Conservation (phyloP, 495 filamentous ascomycete genomes). For the Pyrenula massariospora region DNA sequence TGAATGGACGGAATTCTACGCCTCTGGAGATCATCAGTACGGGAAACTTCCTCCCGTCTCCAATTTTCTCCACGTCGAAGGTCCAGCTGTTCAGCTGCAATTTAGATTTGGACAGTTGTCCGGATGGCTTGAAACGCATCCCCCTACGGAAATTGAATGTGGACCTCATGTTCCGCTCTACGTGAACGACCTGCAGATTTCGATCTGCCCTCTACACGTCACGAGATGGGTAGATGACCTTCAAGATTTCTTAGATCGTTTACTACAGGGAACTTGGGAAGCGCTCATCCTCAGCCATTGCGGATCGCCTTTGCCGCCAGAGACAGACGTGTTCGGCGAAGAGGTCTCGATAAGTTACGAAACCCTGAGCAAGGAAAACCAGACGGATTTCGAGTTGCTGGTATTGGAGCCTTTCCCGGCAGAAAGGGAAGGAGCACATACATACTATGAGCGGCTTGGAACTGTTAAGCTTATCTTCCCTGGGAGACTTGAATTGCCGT, state of each 20-base stretch:
- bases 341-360: not conserved
- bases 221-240: not conserved
- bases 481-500: no score
- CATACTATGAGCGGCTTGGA: no score
- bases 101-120: not conserved
- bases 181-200: not conserved
- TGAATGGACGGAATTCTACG: not conserved
- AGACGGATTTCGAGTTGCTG: not conserved
- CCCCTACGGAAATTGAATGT: not conserved
- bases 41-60: no score
- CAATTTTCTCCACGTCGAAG: no score
- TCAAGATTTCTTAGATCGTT: not conserved
- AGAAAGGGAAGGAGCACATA: no score
- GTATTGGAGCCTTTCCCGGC: no score
- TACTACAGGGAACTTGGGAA: not conserved
- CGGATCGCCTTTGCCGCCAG: not conserved
- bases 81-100: no score
- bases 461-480: no score
- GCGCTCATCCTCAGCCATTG: not conserved
- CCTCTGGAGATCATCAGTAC: no score
- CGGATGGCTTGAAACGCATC: not conserved
- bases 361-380: not conserved
- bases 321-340: not conserved
- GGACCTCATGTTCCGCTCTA: not conserved
- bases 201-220: not conserved